Percentiles rank a stretch among this genome's conserved stretches.
phyloP scores from a whole-genome alignment of 2,329 filamentous ascomycete genomes.

The Cordyceps javanica region DNA sequence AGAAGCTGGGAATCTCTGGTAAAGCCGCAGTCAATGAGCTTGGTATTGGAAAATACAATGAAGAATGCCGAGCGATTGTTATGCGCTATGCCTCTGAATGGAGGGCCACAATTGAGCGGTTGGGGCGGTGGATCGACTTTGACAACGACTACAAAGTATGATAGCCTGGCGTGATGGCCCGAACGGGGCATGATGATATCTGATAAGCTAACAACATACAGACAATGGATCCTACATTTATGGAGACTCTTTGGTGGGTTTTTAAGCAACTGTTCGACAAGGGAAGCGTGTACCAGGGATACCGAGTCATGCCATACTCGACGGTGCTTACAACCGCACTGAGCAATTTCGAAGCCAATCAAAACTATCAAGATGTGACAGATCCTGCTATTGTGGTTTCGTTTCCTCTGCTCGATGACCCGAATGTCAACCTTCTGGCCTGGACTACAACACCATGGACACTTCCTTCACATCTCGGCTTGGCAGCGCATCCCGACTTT shows the following conservation, averaged over 20 bases:
- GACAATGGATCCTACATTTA: slow-evolving; percentile 93
- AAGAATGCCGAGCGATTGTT: slow-evolving; percentile 84
- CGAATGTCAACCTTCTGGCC: slow-evolving; percentile 68
- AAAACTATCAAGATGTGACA: slow-evolving; percentile 90
- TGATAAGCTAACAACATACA: slow-evolving; percentile 23
- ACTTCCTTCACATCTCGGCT: slow-evolving; percentile 69
- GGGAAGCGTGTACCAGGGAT: slow-evolving; percentile 80
- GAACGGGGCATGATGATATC: background rate
- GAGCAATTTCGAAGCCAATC: slow-evolving; percentile 88
- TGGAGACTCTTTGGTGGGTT: slow-evolving; percentile 96
- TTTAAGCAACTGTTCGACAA: slow-evolving; percentile 93
- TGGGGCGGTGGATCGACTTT: slow-evolving; percentile 96
- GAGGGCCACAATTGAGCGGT: slow-evolving; percentile 77
- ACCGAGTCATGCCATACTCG: slow-evolving; percentile 92
- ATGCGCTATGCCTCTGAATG: slow-evolving; percentile 87
- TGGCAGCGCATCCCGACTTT: slow-evolving; percentile 74
- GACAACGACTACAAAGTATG: slow-evolving; percentile 90
- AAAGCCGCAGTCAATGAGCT: slow-evolving; percentile 81
- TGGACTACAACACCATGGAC: slow-evolving; percentile 92
- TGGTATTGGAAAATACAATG: slow-evolving; percentile 85
- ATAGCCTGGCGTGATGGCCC: background rate
- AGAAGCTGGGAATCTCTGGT: slow-evolving; percentile 84
- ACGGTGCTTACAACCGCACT: slow-evolving; percentile 83
- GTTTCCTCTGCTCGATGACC: slow-evolving; percentile 75
- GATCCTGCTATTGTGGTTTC: slow-evolving; percentile 86